Percentiles rank a stretch among this genome's conserved stretches.
Evolutionary conservation across 148 eudicot species (phyloP).

Genomic region (Cornus suecica): DNA sequence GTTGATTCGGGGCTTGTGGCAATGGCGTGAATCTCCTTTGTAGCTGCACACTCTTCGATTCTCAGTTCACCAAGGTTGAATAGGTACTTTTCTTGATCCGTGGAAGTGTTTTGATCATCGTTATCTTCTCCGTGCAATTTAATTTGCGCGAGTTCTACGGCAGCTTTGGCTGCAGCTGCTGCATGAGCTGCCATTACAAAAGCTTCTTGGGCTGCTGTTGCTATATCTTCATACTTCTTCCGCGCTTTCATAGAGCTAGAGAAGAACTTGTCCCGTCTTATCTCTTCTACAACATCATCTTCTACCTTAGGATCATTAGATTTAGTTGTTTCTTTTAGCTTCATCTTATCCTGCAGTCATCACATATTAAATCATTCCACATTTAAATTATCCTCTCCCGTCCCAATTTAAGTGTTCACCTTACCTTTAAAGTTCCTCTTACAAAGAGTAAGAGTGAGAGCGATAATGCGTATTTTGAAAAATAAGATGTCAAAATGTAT

Average conservation of each 20-base stretch:
- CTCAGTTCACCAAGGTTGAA: neutral
- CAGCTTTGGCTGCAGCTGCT: constrained; percentile 69
- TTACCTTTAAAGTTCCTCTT: too few relatives aligned
- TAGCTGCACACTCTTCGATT: neutral
- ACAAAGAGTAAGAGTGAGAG: too few relatives aligned
- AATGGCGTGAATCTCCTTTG: neutral
- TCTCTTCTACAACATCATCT: neutral
- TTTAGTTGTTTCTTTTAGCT: neutral
- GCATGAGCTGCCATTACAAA: constrained; percentile 27
- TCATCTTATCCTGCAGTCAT: neutral
- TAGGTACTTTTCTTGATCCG: neutral
- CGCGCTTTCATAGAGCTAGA: neutral
- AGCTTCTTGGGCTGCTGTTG: neutral
- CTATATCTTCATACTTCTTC: constrained; percentile 1
- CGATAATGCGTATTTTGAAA: too few relatives aligned
- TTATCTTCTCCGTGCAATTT: constrained; percentile 23
- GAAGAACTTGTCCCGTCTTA: neutral
- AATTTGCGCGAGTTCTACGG: constrained; percentile 49
- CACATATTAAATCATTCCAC: neutral
- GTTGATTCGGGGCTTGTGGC: neutral
- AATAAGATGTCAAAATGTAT: too few relatives aligned
- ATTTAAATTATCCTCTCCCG: too few relatives aligned
- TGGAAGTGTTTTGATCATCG: constrained; percentile 6
- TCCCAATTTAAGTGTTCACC: too few relatives aligned
- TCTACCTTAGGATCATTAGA: neutral